Evolutionary conservation across 176 grass and related monocot species (phyloP).

Genomic region (Phoenix roebelenii): DNA sequence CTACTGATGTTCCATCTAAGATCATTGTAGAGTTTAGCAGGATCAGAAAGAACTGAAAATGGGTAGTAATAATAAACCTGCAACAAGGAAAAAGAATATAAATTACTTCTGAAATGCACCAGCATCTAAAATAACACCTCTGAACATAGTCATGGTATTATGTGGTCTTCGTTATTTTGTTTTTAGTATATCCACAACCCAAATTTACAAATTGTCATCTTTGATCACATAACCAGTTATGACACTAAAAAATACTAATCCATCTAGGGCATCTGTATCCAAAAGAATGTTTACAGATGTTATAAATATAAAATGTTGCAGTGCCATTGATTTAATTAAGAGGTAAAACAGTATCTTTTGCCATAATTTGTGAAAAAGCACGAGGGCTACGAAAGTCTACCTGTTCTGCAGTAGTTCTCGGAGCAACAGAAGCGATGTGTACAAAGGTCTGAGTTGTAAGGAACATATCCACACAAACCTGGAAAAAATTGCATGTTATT

Average conservation of each 20-base stretch:
- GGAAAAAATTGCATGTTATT: conserved; percentile 1
- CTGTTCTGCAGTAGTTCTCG: conserved; percentile 65
- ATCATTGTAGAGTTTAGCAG: conserved; percentile 79
- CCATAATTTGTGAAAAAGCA: background rate
- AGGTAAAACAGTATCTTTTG: background rate
- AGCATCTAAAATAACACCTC: too few relatives aligned
- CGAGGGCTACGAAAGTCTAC: conserved; percentile 29
- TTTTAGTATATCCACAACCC: too few relatives aligned
- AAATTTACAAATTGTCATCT: too few relatives aligned
- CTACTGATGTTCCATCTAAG: conserved; percentile 95
- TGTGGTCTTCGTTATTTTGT: too few relatives aligned
- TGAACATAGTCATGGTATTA: too few relatives aligned
- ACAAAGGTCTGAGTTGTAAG: conserved; percentile 64
- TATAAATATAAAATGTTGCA: too few relatives aligned
- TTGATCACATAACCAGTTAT: too few relatives aligned
- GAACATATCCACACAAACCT: conserved; percentile 85
- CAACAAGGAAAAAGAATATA: conserved; percentile 20
- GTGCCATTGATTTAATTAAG: too few relatives aligned
- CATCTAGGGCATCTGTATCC: too few relatives aligned
- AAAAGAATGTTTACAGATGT: too few relatives aligned
- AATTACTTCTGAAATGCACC: background rate
- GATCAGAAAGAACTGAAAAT: conserved; percentile 83
- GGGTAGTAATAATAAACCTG: conserved; percentile 94
- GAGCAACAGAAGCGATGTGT: conserved; percentile 73
- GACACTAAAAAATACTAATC: too few relatives aligned